Evolutionary conservation across 139 green algal species (phyloP).

Genomic region (Protoeuglena noctilucae): DNA sequence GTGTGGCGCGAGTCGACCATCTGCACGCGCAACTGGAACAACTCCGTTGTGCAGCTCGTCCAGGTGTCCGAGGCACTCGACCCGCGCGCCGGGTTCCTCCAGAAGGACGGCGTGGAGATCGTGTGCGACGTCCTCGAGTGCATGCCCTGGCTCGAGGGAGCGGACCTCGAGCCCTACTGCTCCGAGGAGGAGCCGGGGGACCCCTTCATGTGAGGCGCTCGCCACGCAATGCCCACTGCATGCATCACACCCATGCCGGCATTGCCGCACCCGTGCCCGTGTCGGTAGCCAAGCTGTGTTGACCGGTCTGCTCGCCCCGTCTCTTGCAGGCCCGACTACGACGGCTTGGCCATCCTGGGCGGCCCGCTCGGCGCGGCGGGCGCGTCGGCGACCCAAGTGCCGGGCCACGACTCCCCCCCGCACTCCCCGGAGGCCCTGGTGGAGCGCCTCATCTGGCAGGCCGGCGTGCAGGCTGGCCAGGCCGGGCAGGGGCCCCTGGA

Average conservation of each 20-base stretch:
- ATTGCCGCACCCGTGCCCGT: no score
- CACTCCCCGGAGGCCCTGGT: slow-evolving; percentile 32
- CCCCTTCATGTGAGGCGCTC: not conserved
- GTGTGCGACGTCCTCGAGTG: slow-evolving; percentile 43
- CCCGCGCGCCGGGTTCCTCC: slow-evolving; percentile 25
- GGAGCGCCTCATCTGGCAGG: slow-evolving; percentile 8
- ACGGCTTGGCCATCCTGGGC: no score
- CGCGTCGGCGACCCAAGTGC: no score
- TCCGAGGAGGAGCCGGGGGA: slow-evolving; percentile 20
- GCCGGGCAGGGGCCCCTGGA: slow-evolving; percentile 15
- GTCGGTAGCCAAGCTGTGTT: no score
- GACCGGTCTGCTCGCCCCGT: no score
- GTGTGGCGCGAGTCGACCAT: slow-evolving; percentile 43
- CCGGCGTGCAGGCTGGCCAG: slow-evolving; percentile 4
- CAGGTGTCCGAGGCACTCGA: slow-evolving; percentile 28
- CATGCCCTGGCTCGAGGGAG: slow-evolving; percentile 43
- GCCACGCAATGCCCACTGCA: no score
- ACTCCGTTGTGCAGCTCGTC: slow-evolving; percentile 52
- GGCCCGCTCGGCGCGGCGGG: no score
- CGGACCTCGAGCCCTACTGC: slow-evolving; percentile 20
- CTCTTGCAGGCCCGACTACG: no score
- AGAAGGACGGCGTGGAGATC: slow-evolving; percentile 28
- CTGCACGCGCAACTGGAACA: slow-evolving; percentile 58
- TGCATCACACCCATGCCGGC: no score
- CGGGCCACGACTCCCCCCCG: no score